Conservation (phyloP, 1,284 basidiomycete genomes). For the Ustilago crameri region DNA sequence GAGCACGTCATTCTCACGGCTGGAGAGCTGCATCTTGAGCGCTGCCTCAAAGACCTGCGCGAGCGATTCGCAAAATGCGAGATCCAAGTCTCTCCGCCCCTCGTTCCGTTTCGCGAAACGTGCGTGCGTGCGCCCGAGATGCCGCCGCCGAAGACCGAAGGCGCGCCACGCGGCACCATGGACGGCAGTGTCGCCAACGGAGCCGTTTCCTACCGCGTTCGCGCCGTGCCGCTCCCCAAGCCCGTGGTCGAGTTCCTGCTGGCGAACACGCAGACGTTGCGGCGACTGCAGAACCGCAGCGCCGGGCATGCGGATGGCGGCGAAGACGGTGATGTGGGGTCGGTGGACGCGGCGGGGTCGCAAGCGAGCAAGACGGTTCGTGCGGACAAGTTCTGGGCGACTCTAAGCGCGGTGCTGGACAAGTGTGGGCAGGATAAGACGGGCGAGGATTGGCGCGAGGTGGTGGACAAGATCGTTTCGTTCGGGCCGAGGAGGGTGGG, state of each 20-base stretch:
- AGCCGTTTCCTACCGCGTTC: conserved; percentile 83
- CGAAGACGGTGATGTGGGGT: conserved; percentile 24
- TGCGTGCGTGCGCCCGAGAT: conserved; percentile 80
- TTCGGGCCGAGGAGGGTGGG: conserved; percentile 91
- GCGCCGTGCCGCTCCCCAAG: conserved; percentile 82
- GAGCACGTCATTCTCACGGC: conserved; percentile 97
- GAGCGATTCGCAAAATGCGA: conserved; percentile 93
- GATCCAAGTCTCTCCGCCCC: conserved; percentile 92
- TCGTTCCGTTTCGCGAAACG: conserved; percentile 97
- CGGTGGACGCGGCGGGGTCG: conserved; percentile 31
- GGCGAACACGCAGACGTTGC: conserved; percentile 75
- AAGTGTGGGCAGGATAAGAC: conserved; percentile 70
- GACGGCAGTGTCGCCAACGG: conserved; percentile 77
- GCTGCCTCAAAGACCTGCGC: conserved; percentile 92
- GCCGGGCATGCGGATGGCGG: conserved; percentile 35
- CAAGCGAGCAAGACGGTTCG: conserved; percentile 51
- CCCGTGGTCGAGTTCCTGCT: conserved; percentile 79
- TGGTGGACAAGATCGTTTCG: conserved; percentile 83
- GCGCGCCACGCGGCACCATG: conserved; percentile 82
- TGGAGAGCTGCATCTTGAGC: conserved; percentile 95
- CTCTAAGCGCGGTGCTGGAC: conserved; percentile 75
- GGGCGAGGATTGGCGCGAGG: conserved; percentile 83
- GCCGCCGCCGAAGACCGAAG: conserved; percentile 81
- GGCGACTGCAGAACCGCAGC: conserved; percentile 53
- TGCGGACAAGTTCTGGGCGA: conserved; percentile 80